Conservation (phyloP, 1,139 yeast species). For the Hansenula sp. region DNA sequence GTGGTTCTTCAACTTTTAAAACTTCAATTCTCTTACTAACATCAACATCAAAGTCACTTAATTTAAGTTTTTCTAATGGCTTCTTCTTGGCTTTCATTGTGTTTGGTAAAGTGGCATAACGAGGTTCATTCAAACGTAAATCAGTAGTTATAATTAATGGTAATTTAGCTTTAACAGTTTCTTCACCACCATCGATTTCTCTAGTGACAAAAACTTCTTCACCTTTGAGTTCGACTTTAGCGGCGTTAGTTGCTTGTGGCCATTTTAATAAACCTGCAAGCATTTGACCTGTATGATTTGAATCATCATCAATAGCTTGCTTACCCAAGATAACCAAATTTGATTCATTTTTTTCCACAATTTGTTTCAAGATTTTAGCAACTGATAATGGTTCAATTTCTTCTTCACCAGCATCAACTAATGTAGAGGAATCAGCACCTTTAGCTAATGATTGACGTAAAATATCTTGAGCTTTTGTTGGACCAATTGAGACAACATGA, state of each 20-base stretch:
- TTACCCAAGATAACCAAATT: conserved; percentile 88
- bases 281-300: conserved; percentile 97
- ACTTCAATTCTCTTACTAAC: conserved; percentile 61
- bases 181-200: conserved; percentile 95
- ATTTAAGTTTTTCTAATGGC: conserved; percentile 70
- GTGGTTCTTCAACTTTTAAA: conserved; percentile 79
- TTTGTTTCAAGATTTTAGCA: conserved; percentile 75
- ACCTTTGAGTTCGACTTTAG: conserved; percentile 62
- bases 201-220: conserved; percentile 71
- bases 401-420: conserved; percentile 70
- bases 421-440: conserved; percentile 85
- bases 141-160: conserved; percentile 92
- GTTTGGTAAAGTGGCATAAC: conserved; percentile 90
- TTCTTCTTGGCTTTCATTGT: conserved; percentile 98
- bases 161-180: conserved; percentile 68
- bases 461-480: conserved; percentile 81
- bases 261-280: conserved; percentile 90
- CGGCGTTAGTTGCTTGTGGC: conserved; percentile 98
- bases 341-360: conserved; percentile 66
- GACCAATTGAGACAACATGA: conserved; percentile 93
- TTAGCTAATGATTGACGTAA: conserved; percentile 89
- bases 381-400: conserved; percentile 85
- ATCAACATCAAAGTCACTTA: conserved; percentile 70
- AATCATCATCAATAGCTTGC: conserved; percentile 94
- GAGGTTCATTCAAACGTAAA: conserved; percentile 87